Base-by-base conservation (phyloP, 257 asterid genomes). In the Nicotiana knightiana region DNA sequence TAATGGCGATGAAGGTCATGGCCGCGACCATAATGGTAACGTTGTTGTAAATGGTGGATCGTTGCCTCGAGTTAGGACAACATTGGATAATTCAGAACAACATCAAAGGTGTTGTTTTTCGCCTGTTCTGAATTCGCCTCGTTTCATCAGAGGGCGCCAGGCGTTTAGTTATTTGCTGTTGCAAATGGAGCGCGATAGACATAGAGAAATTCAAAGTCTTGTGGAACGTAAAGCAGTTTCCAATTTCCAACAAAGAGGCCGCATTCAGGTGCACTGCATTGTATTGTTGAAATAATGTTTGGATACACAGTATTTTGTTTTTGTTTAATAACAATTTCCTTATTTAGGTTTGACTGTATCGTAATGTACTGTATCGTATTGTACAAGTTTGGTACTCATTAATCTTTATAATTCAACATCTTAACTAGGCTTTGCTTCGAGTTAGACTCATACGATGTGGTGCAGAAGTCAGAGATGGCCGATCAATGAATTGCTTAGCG, bases 181-280 rank as follows among this genome's bases (percentile, higher is more conserved):
- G 84, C 91, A 90, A 84, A 84, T 91, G 87, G 92, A 89, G 82
- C 91, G 89, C 0, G 95, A 95, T 2, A 86, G 95, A 87, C 85
- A 84, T 6, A 86, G 75, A 9, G 99, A 95, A 84, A 92, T 95
- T 2, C 83, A 90, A 64, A 83, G 88, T 8, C 93, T 95, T 37
- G 87, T 63, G 9, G 84, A 84, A 4, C 84, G 85, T 10, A 90
- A 90, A 55, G 80, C 92, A 0, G 99, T 93, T 67, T 91, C 99
- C 46, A 86, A 84, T 77, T 93, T 92, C 89, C 87, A 94, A 51
- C 94, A 95, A n/a, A 84, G 90, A 81, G 98, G 97, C 81, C 93
- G 95, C 70, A 91, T 95, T 89, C 95, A 95, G 94, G 98, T 92
- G 39, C 39, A 17, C 21, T 21, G 9, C 1, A 18, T 26, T 15